Base-by-base conservation (phyloP, 495 filamentous ascomycete species). In the Talaromyces ruber region DNA sequence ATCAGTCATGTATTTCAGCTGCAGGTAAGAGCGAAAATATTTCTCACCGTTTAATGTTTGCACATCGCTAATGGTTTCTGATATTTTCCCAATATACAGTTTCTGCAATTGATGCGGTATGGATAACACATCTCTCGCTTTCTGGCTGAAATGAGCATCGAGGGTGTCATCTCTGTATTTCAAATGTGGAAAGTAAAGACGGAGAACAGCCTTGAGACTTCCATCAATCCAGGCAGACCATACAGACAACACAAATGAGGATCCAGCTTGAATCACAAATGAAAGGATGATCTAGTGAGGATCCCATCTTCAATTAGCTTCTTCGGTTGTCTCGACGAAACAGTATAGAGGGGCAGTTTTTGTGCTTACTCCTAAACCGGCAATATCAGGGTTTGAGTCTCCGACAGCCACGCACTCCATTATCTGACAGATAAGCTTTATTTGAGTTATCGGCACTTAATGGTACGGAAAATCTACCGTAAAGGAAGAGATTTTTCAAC, bases 251-350 rank as follows among this genome's bases (percentile, higher is more conserved):
- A 29, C 25, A 51, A 60, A 60, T 7, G 39, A 60, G 24, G 51
- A 29, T 25, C 58, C 58, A 12, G 34, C 58, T 60, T 60, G 58
- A 16, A 60, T 30, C n/a, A 60, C 37, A 26, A 60, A 60, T 21
- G 58, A 47, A 50, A 60, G 58, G 4, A 60, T 60, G 11, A 60
- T 60, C 70, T 69, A 52, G n/a, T 6, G 7, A 30, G 14, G n/a
- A 26, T 16, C 7, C 29, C 29, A 30, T 30, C 29, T 30, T 6
- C 6, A 8, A 30, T 30, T 34, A 34, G 30, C 30, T 34, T 34
- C 30, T 34, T 2, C 1, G 9, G 30, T 8, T 12, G 30, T 34
- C 9, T 11, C 29, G 1, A 30, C 9, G 1, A 30, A 30, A 30
- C n/a, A 34, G 30, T 34, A 34, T 34, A 11, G 30, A 34, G 11